Evolutionary conservation across 805 yeast species (phyloP), one percentile per base, ranked within the genome.

Genomic region (Wickerhamomyces kurtzmanii): DNA sequence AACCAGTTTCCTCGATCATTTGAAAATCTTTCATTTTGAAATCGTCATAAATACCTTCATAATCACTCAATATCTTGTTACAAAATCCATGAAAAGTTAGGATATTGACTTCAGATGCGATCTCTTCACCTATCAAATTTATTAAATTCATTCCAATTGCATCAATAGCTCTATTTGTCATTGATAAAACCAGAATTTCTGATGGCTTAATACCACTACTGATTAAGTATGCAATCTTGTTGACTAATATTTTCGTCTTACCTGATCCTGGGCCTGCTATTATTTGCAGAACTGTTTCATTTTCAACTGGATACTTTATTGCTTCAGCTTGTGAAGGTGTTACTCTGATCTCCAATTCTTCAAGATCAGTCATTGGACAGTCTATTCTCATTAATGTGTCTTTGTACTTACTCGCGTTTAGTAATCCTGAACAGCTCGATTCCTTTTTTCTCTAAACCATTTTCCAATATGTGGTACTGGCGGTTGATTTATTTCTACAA

Each of bases 211-310:
- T 40, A 6, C 33, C 35, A 9, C 53, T 32, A 2, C 46, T 34
- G 5, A 78, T 41, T 36, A 75, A 36, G 32, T 65, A 56, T 3
- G 67, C 67, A 0, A 79, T 58, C 33, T 81, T 58, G 17, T 63
- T 56, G 5, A 71, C 64, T 17, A 79, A 39, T 0, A 85, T 76
- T 19, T 57, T 54, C 1, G 86, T 76, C 42, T 79, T 79, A 3
- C 89, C 87, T 7, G 81, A 67, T 4, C 87, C 86, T 1, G 87
- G 85, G 0, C 85, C 85, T 0, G 86, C 81, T 7, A 62, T 54
- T 2, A 79, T 58, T 20, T 68, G 59, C 5, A 79, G 47, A 1
- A 75, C 51, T 6, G 59, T 50, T 12, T 55, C 46, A 6, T 58
- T 54, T 5, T 33, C 43, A 5, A 56, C 46, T 1, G 73, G 68